Evolutionary conservation across 495 filamentous ascomycete genomes (phyloP), one percentile per base, ranked within the genome.

Genomic region (Penicillium angulare): DNA sequence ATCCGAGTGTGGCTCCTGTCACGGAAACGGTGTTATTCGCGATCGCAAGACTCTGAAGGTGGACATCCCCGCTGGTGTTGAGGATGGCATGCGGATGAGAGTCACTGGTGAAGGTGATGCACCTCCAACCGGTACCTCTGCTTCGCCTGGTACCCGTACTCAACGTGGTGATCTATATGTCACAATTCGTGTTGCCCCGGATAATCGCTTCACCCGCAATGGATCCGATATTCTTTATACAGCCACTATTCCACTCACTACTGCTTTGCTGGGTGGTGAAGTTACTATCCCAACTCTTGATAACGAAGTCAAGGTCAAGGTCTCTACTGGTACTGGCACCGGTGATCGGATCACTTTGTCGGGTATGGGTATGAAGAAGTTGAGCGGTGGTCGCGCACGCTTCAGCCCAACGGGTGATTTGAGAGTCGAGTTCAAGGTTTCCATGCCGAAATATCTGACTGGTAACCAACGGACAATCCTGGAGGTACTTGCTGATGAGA

Each of bases 401-500:
- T 71, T 71, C 50, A 68, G 42, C 39, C 70, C 75, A 5, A 70
- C 67, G n/a, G 91, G 91, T 60, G 95, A 98, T 57, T 70, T 97
- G 23, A 85, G 81, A 59, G 90, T 98, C 7, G 95, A 97, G 67
- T 97, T 95, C 76, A 92, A 90, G 73, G 88, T 98, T 12, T 67
- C 80, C 23, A 95, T 97, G 89, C 93, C 93, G 10, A 97, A 95
- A 69, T 95, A 90, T 60, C 75, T 98, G 59, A 89, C 82, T 18
- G 74, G 82, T 17, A 96, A 93, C 68, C 92, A 97, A 73, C 80
- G 95, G 29, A 90, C 86, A 0, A 86, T 98, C 24, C 65, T 97
- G 50, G 93, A 98, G 71, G 90, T 97, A 76, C 80, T 98, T 36
- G 93, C 93, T 23, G 91, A 98, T 58, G 93, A 98, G 74, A 82